Conservation (phyloP, 2,329 filamentous ascomycete genomes). For the Drechslerella coelobrocha region DNA sequence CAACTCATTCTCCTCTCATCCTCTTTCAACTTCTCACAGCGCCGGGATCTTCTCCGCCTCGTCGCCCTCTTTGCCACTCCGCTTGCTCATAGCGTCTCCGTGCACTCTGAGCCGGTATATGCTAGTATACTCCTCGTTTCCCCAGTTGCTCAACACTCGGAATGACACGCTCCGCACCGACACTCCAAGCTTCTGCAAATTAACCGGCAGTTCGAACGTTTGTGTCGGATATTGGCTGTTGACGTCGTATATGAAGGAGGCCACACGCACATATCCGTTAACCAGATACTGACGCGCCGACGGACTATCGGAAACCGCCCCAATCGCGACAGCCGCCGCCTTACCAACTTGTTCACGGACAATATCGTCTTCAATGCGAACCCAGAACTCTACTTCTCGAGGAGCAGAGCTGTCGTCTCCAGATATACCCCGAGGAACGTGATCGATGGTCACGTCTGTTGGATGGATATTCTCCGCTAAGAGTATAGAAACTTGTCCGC, state of each 20-base stretch:
- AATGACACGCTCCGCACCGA: slow-evolving; percentile 65
- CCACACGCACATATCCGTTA: slow-evolving; percentile 66
- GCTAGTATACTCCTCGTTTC: slow-evolving; percentile 67
- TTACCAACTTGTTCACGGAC: slow-evolving; percentile 59
- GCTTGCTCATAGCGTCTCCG: slow-evolving; percentile 56
- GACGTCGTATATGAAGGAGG: slow-evolving; percentile 65
- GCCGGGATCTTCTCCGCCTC: neutral
- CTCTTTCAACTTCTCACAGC: neutral
- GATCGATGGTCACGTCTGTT: slow-evolving; percentile 74
- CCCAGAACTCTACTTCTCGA: slow-evolving; percentile 73
- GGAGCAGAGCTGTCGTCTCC: slow-evolving; percentile 70
- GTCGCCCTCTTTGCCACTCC: neutral
- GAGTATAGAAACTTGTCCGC: slow-evolving; percentile 71
- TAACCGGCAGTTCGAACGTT: slow-evolving; percentile 64
- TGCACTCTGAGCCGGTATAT: slow-evolving; percentile 70
- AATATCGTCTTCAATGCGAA: slow-evolving; percentile 63
- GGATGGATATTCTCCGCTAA: slow-evolving; percentile 68
- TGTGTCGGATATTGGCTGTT: slow-evolving; percentile 60
- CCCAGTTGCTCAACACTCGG: slow-evolving; percentile 67
- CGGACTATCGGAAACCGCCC: slow-evolving; percentile 34
- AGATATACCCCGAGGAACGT: slow-evolving; percentile 70
- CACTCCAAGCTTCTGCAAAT: slow-evolving; percentile 62
- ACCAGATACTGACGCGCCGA: slow-evolving; percentile 54
- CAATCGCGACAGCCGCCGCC: slow-evolving; percentile 58
- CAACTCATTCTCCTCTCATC: neutral